Conservation (phyloP, 1,284 basidiomycete species). For the Trametes pubescens region DNA sequence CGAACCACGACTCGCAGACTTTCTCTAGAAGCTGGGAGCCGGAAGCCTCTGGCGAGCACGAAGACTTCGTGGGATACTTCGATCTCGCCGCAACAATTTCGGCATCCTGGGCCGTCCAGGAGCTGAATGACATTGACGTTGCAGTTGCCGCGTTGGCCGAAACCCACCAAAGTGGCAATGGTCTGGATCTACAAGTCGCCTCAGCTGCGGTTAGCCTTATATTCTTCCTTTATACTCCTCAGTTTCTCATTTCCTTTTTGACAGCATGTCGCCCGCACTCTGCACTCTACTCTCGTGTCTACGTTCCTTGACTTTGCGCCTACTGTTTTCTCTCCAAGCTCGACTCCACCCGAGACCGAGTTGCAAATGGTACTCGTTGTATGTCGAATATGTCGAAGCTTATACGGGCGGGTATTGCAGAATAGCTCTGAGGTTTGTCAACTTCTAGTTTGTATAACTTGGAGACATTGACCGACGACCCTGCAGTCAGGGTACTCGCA, state of each 20-base stretch:
- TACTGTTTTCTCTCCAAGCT: conserved; percentile 74
- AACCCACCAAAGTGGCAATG: conserved; percentile 17
- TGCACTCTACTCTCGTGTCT: conserved; percentile 81
- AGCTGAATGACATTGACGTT: conserved; percentile 45
- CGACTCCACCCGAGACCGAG: conserved; percentile 63
- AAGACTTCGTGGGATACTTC: conserved; percentile 38
- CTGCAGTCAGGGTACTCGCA: conserved; percentile 30
- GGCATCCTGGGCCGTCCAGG: conserved; percentile 48
- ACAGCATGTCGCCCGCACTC: conserved; percentile 58
- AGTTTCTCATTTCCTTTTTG: conserved; percentile 2
- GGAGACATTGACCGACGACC: background rate
- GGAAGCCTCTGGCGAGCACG: conserved; percentile 34
- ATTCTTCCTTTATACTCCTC: background rate
- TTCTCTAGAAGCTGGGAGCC: conserved; percentile 22
- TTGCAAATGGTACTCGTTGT: conserved; percentile 70
- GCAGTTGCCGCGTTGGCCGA: conserved; percentile 11
- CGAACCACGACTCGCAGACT: background rate
- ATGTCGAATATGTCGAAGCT: conserved; percentile 64
- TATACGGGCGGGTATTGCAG: conserved; percentile 68
- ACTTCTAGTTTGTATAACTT: fast-evolving
- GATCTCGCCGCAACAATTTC: conserved; percentile 32
- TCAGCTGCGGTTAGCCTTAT: conserved; percentile 31
- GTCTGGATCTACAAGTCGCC: conserved; percentile 25
- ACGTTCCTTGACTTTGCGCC: conserved; percentile 90
- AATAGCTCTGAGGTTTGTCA: conserved; percentile 27